These are phyloP conservation scores for Vigna nakashimae DNA, from an alignment of 306 rosid genomes.

Conservation along the genomic window DNA sequence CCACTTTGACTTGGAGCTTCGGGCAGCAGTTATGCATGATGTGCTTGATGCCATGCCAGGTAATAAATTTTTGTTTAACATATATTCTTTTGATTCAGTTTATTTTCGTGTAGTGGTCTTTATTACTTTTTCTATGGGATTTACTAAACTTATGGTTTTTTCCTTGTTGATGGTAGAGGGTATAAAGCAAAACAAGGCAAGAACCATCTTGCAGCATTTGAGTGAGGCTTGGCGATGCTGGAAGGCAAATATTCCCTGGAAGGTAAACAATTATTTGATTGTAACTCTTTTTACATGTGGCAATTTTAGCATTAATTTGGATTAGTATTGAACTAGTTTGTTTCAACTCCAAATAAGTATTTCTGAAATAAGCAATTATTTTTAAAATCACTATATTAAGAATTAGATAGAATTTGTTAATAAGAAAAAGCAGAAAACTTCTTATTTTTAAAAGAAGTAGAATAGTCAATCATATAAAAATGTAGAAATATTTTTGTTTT, in stretches of 20 bases:
- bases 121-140: constrained; percentile 18
- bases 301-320: neutral
- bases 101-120: neutral
- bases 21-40: constrained; percentile 99
- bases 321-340: neutral
- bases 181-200: constrained; percentile 95
- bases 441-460: no score
- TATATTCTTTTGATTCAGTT: neutral
- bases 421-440: no score
- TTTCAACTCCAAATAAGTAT: no score
- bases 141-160: neutral
- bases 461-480: no score
- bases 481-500: no score
- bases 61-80: constrained; percentile 27
- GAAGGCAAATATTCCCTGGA: constrained; percentile 99
- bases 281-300: neutral
- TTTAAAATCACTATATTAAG: no score
- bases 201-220: constrained; percentile 94
- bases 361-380: no score
- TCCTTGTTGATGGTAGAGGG: constrained; percentile 70
- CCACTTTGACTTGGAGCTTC: constrained; percentile 97
- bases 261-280: constrained; percentile 53
- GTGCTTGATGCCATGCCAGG: constrained; percentile 99
- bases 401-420: no score
- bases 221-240: constrained; percentile 99